Percentiles rank a stretch among this genome's conserved stretches.
Evolutionary conservation across 148 eudicot species (phyloP).

Genomic region (Polygonum aviculare): DNA sequence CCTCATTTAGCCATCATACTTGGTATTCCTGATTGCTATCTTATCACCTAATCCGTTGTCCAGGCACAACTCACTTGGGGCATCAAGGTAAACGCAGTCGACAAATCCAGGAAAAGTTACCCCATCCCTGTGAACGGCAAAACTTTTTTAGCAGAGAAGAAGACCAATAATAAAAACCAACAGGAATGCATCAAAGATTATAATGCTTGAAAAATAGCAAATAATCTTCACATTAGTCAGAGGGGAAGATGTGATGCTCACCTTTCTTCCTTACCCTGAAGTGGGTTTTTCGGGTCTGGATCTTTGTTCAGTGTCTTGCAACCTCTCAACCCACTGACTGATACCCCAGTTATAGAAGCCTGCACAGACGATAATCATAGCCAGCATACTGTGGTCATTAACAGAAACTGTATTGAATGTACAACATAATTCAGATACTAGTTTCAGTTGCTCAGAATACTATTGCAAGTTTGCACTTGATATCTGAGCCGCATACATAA

Average conservation of each 20-base stretch:
- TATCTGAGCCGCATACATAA: background rate
- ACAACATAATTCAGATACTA: background rate
- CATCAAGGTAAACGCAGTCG: slow-evolving; percentile 78
- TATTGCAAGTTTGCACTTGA: background rate
- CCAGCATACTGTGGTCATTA: background rate
- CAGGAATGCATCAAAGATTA: background rate
- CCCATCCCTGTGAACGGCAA: slow-evolving; percentile 49
- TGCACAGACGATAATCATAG: slow-evolving; percentile 23
- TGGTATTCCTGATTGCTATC: slow-evolving; percentile 51
- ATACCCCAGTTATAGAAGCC: slow-evolving; percentile 71
- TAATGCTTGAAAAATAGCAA: background rate
- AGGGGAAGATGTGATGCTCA: slow-evolving; percentile 16
- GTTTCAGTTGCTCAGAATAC: background rate
- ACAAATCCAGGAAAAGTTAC: slow-evolving; percentile 95
- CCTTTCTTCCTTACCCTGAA: slow-evolving; percentile 82
- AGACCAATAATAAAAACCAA: background rate
- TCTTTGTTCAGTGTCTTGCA: slow-evolving; percentile 91
- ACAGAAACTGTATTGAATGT: background rate
- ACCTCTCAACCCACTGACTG: slow-evolving; percentile 77
- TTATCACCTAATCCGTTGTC: slow-evolving; percentile 86
- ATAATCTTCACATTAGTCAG: background rate
- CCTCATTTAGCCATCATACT: slow-evolving; percentile 36
- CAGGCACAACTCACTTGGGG: slow-evolving; percentile 58
- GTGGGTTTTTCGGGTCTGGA: slow-evolving; percentile 86
- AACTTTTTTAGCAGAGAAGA: background rate